Evolutionary conservation across 164 flowering plant genomes (phyloP), one percentile per base, ranked within the genome.

Genomic region (Hamamelis virginiana): DNA sequence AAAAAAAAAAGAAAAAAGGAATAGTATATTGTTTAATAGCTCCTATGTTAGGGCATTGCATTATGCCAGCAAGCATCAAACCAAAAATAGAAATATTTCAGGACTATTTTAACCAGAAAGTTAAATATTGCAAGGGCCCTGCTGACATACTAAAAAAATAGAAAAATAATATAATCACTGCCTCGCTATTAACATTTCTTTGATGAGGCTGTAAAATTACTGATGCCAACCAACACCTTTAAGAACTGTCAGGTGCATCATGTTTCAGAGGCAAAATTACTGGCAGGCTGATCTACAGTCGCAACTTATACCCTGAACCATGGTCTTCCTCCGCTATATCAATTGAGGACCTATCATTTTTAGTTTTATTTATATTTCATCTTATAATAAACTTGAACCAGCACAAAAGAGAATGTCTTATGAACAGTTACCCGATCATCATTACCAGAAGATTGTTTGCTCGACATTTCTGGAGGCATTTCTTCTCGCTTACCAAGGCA

Each of bases 401-500:
- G 58, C 58, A 68, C 13, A 46, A 47, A 62, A 64, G 22, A 19
- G 11, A 66, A 43, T 58, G 52, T 25, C 43, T 19, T 27, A 9
- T 25, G 6, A 44, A 65, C 26, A 14, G 52, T 72, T 86, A 86
- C 92, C 87, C 58, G 33, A 26, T 58, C 75, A 70, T 77, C 80
- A 69, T 78, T 73, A 3, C 72, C 58, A 56, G 84, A 52, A 67
- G 82, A 57, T 53, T 69, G 72, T 53, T 62, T 62, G 8, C 1
- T 62, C 0, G 62, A 23, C 52, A 21, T 65, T 18, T 83, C 82
- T 43, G 64, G 69, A 5, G 86, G 74, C 8, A 65, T 2, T 61
- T 79, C 80, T 76, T 91, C 97, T 53, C 91, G 78, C 14, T 88
- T 91, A 62, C 95, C 93, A 72, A 90, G 89, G 69, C 95, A 91